These are phyloP conservation scores for Trypanosoma congolense DNA, from an alignment of 208 protist species.

Conservation along the genomic window DNA sequence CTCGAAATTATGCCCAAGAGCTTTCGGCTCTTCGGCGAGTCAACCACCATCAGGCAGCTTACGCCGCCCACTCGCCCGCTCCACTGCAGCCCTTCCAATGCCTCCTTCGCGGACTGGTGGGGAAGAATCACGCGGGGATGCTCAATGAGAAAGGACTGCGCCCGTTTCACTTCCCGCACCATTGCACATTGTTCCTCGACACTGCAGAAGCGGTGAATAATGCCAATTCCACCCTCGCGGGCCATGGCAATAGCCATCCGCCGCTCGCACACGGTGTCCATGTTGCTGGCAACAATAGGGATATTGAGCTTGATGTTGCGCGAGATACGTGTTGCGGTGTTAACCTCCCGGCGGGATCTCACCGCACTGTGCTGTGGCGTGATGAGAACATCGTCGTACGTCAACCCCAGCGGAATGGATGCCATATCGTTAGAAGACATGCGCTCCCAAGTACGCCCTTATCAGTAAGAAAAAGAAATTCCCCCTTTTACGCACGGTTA, in stretches of 20 bases:
- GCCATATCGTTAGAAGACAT: conserved; percentile 26
- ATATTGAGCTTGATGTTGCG: conserved; percentile 71
- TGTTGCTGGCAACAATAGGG: conserved; percentile 89
- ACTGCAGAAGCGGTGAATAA: conserved; percentile 88
- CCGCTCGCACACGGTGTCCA: conserved; percentile 90
- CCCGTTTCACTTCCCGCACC: conserved; percentile 87
- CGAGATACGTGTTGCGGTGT: conserved; percentile 57
- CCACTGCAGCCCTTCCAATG: conserved; percentile 63
- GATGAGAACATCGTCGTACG: conserved; percentile 89
- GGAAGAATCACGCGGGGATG: conserved; percentile 75
- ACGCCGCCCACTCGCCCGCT: conserved; percentile 69
- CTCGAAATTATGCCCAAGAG: conserved; percentile 65
- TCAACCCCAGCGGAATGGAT: conserved; percentile 53
- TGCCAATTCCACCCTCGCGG: conserved; percentile 86
- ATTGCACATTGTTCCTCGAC: conserved; percentile 84
- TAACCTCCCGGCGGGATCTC: conserved; percentile 62
- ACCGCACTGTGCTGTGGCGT: conserved; percentile 76
- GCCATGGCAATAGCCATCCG: conserved; percentile 84
- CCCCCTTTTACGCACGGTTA: too few species aligned
- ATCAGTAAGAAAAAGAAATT: too few species aligned
- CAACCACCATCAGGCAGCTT: conserved; percentile 75
- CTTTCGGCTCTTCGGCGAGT: conserved; percentile 29
- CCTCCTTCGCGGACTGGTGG: conserved; percentile 50
- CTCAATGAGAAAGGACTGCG: conserved; percentile 86
- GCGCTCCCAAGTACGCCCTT: too few species aligned